Percentiles rank a stretch among this genome's conserved stretches.
Conservation (phyloP, 2,329 filamentous ascomycete species). For the Aspergillus flavus region DNA sequence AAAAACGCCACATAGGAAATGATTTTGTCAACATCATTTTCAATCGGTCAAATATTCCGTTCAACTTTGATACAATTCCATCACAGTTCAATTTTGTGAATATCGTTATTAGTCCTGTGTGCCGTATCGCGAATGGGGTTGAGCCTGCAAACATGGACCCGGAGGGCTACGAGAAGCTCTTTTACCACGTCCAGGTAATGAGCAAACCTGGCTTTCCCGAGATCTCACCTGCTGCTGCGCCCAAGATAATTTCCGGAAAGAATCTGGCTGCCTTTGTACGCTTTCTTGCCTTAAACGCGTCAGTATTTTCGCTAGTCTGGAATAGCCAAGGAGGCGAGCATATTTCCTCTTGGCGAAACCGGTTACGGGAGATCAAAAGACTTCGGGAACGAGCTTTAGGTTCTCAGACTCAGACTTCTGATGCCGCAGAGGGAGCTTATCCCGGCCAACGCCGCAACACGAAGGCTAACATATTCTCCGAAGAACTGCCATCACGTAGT, state of each 20-base stretch:
- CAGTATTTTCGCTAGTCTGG: conserved; percentile 93
- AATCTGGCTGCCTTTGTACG: conserved; percentile 85
- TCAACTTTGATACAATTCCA: conserved; percentile 87
- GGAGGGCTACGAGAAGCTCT: conserved; percentile 50
- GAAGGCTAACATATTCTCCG: conserved; percentile 40
- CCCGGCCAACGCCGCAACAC: conserved; percentile 39
- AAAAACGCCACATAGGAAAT: conserved; percentile 95
- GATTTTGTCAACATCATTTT: conserved; percentile 98
- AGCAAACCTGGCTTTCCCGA: conserved; percentile 87
- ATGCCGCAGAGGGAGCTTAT: conserved; percentile 35
- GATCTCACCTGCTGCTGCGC: conserved; percentile 84
- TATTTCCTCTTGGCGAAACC: conserved; percentile 84
- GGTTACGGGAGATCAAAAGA: conserved; percentile 80
- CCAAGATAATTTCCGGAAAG: conserved; percentile 83
- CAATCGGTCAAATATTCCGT: conserved; percentile 90
- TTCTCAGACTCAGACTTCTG: conserved; percentile 31
- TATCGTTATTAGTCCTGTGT: conserved; percentile 88
- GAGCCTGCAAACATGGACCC: conserved; percentile 38
- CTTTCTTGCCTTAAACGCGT: conserved; percentile 87
- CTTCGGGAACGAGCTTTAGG: conserved; percentile 64
- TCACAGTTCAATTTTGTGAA: conserved; percentile 97
- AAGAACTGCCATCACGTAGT: conserved; percentile 36
- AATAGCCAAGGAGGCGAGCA: conserved; percentile 73
- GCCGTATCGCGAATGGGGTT: conserved; percentile 38
- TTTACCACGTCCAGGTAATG: conserved; percentile 88